Evolutionary conservation across 2,329 filamentous ascomycete species (phyloP), one percentile per base, ranked within the genome.

Genomic region (Leptographium procerum): DNA sequence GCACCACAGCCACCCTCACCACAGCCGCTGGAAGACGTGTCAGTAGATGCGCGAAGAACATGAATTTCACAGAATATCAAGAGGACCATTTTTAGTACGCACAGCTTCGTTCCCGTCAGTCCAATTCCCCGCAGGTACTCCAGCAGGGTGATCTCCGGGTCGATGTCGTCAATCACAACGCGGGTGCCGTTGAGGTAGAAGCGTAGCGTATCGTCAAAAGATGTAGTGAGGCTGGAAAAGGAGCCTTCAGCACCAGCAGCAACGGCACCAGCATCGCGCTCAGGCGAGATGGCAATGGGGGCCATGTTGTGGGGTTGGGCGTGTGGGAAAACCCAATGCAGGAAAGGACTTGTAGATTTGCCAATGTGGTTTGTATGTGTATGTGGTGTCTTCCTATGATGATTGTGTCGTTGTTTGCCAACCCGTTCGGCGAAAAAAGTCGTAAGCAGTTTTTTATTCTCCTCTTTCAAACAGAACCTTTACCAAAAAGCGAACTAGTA

Each of bases 181-280:
- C 86, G 89, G 2, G 92, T 96, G 62, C 94, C 94, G 70, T 99
- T 99, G 56, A 99, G 83, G 70, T 91, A 97, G 77, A 97, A 97
- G 22, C 87, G 82, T 60, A 97, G 77, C 1, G 89, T 92, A 70
- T 96, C 90, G 67, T 96, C 87, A 71, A 89, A 97, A 52, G 79
- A 72, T 57, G 86, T 84, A 1, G 89, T 94, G 55, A 96, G 72
- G 22, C 82, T 74, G 50, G 78, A 69, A 19, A 70, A 62, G 26
- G 69, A 60, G 11, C 50, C 34, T n/a, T 34, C 24, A 4, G 26
- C 36, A 7, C 69, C 65, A 28, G 65, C 61, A 43, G n/a, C n/a
- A n/a, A n/a, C n/a, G n/a, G 26, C 36, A 7, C 69, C 65, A 28
- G 65, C 61, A 43, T 75, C 72, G 61, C 70, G 70, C 62, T 77